Evolutionary conservation across 345 rosid species (phyloP), one percentile per base, ranked within the genome.

Genomic region (Bruguiera gymnorhiza): DNA sequence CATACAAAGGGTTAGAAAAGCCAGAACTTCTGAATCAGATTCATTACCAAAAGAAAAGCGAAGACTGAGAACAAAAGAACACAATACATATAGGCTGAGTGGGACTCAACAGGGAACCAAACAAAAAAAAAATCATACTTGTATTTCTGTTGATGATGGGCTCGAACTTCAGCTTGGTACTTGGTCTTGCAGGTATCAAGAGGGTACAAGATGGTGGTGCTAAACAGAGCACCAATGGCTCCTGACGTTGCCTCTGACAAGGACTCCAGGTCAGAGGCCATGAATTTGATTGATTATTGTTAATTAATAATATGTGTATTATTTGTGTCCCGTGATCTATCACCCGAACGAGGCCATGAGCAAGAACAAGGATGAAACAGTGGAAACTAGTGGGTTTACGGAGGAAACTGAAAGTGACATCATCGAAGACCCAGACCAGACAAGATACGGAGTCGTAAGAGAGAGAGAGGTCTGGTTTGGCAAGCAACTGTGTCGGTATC

Each of bases 181-280:
- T 71, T 71, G 27, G 75, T 71, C 61, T 76, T 76, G 75, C 79
- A 76, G 29, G 75, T 76, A 50, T 76, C 79, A 62, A 76, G 75
- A 61, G 79, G 79, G 67, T 76, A 70, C 56, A 60, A 54, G 37
- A 66, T 24, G n/a, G 79, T 76, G 67, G 75, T 76, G 65, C 79
- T 76, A 24, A 70, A 36, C 53, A 76, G 52, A 67, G 79, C 57
- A 43, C 68, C 79, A 36, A 76, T 55, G 43, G 79, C 79, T 39
- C 79, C 79, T 20, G 79, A 71, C 5, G 71, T 66, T 16, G 75
- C 79, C 39, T 76, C 75, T 4, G 79, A 43, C 65, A 76, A 31
- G 20, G 79, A 71, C 64, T 71, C 72, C 55, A 76, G 29, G 57
- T 71, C 75, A 71, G 67, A 54, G 60, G n/a, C 76, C 78, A 71